phyloP scores from a whole-genome alignment of 495 filamentous ascomycete species.

The Xylaria scruposa region DNA sequence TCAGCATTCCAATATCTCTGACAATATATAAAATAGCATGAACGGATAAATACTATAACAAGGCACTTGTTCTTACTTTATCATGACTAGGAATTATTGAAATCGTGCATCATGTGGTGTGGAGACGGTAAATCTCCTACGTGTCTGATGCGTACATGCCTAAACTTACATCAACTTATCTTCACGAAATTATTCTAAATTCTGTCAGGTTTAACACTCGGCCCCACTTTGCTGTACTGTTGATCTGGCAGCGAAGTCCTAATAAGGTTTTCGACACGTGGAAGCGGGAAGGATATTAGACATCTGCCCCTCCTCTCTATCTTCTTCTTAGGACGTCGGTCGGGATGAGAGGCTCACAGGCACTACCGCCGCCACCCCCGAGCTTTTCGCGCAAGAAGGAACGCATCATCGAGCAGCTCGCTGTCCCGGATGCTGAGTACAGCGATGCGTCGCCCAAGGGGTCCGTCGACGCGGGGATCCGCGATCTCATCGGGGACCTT shows the following conservation, averaged over 20 bases:
- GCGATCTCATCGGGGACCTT: slow-evolving; percentile 75
- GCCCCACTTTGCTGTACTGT: not conserved
- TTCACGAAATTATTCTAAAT: not conserved
- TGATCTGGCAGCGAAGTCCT: not conserved
- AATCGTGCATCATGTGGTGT: slow-evolving; percentile 6
- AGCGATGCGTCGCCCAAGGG: slow-evolving; percentile 86
- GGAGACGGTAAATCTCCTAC: slow-evolving; percentile 20
- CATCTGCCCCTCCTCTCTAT: not conserved
- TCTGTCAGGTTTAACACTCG: not conserved
- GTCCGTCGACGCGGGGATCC: slow-evolving; percentile 76
- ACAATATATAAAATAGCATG: not conserved
- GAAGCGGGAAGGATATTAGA: not conserved
- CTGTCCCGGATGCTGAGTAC: slow-evolving; percentile 69
- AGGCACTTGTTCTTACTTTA: not conserved
- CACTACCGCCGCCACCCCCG: slow-evolving; percentile 34
- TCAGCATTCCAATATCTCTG: not conserved
- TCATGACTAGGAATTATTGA: not conserved
- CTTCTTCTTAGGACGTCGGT: not conserved
- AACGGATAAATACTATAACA: not conserved
- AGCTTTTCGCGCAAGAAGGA: slow-evolving; percentile 67
- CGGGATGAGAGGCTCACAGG: not conserved
- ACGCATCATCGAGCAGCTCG: slow-evolving; percentile 69
- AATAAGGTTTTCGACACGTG: not conserved
- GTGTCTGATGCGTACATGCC: not conserved
- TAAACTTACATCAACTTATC: not conserved